These are phyloP conservation scores for Aspergillus proliferans DNA, from an alignment of 2,329 filamentous ascomycete genomes.

Conservation along the genomic window DNA sequence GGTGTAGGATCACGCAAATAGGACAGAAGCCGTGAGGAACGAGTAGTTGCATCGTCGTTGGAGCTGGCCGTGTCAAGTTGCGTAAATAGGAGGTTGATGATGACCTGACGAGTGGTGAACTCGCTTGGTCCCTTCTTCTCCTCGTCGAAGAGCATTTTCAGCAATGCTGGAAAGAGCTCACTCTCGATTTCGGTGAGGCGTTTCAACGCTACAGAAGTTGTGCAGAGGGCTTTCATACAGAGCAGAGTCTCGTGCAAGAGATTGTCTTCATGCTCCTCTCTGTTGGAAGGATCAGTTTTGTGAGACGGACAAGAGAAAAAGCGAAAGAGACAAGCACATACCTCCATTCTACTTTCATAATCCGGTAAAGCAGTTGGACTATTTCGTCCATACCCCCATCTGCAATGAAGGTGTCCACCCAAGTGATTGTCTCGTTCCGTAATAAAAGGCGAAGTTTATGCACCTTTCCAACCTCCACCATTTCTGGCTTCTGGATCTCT, in stretches of 20 bases:
- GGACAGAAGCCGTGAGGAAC: conserved; percentile 66
- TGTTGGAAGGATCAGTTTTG: conserved; percentile 52
- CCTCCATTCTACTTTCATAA: conserved; percentile 95
- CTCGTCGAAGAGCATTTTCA: conserved; percentile 91
- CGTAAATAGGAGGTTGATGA: conserved; percentile 82
- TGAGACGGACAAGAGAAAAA: conserved; percentile 18
- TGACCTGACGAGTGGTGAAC: conserved; percentile 85
- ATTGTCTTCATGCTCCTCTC: conserved; percentile 92
- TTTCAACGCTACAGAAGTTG: conserved; percentile 76
- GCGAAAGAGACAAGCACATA: conserved; percentile 37
- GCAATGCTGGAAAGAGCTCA: conserved; percentile 75
- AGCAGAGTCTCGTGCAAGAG: conserved; percentile 86
- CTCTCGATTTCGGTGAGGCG: conserved; percentile 74
- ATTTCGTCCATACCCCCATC: conserved; percentile 91
- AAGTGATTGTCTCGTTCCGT: conserved; percentile 89
- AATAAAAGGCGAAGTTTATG: conserved; percentile 87
- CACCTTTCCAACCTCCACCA: conserved; percentile 86
- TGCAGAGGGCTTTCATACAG: conserved; percentile 90
- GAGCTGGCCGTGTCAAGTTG: conserved; percentile 67
- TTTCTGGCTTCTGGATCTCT: conserved; percentile 72
- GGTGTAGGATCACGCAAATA: conserved; percentile 77
- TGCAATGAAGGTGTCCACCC: conserved; percentile 87
- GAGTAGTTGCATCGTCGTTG: conserved; percentile 53
- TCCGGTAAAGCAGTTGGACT: conserved; percentile 77
- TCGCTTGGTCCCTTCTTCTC: conserved; percentile 97